Conservation (phyloP, 1,284 basidiomycete genomes). For the Puccinia horiana region DNA sequence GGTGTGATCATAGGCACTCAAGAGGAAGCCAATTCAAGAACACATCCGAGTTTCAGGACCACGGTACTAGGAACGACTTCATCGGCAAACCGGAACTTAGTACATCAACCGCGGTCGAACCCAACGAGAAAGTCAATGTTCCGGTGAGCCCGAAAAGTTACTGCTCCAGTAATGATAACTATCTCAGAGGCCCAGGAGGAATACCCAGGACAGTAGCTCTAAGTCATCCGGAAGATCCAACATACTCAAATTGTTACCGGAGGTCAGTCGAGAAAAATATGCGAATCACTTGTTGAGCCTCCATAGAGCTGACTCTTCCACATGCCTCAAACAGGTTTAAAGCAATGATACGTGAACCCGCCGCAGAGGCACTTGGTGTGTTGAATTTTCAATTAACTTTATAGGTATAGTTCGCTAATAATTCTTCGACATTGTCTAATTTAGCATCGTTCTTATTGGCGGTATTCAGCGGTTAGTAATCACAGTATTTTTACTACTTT, state of each 20-base stretch:
- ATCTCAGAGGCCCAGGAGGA: neutral
- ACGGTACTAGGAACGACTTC: neutral
- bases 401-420: neutral
- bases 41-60: neutral
- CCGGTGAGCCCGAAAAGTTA: neutral
- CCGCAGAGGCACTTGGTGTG: conserved; percentile 11
- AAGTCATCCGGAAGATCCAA: neutral
- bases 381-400: neutral
- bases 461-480: conserved; percentile 13
- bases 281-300: neutral
- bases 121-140: neutral
- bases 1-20: conserved; percentile 2
- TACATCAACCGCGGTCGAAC: neutral
- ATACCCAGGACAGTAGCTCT: neutral
- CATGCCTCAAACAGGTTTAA: conserved; percentile 2
- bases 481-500: neutral
- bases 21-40: neutral
- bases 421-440: neutral
- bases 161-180: neutral
- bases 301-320: neutral
- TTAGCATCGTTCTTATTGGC: conserved; percentile 33
- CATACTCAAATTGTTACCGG: conserved; percentile 9
- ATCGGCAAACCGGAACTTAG: neutral
- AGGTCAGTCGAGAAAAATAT: conserved; percentile 1
- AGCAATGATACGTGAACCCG: conserved; percentile 20